These are phyloP conservation scores for Monosporascus sp. DNA, from an alignment of 2,329 filamentous ascomycete genomes.

Conservation along the genomic window DNA sequence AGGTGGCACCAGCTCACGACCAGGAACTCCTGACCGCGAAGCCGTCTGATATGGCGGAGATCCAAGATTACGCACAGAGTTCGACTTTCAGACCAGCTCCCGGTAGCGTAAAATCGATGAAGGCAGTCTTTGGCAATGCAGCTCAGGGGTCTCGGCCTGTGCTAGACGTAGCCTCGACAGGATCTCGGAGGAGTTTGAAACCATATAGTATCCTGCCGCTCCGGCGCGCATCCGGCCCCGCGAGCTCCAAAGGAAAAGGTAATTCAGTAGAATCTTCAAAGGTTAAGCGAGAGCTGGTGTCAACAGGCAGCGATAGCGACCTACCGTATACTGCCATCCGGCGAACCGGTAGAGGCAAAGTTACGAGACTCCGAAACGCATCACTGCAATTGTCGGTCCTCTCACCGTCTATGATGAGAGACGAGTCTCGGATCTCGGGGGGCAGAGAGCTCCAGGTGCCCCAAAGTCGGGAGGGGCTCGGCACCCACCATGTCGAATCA, in stretches of 20 bases:
- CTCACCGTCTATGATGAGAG: background rate
- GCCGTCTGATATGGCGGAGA: conserved; percentile 1
- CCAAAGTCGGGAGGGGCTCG: too few relatives aligned
- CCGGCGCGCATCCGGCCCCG: background rate
- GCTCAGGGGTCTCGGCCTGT: conserved; percentile 18
- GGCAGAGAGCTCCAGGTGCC: too few relatives aligned
- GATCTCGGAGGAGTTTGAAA: conserved; percentile 5
- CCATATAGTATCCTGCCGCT: conserved; percentile 18
- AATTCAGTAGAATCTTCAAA: background rate
- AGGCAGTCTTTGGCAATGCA: conserved; percentile 44
- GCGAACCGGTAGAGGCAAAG: background rate
- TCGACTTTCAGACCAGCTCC: conserved; percentile 20
- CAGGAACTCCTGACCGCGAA: conserved; percentile 4
- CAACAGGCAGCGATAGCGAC: background rate
- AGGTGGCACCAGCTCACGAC: conserved; percentile 1
- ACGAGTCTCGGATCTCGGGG: too few relatives aligned
- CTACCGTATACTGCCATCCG: background rate
- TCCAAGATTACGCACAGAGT: conserved; percentile 8
- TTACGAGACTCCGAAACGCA: background rate
- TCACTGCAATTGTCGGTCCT: background rate
- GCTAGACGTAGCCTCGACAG: conserved; percentile 1
- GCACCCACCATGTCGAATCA: background rate
- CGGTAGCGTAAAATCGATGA: conserved; percentile 43
- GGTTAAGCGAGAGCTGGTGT: background rate
- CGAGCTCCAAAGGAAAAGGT: background rate